Conservation (phyloP, 371 early-diverging fungal genomes). For the Lichtheimia ramosa region DNA sequence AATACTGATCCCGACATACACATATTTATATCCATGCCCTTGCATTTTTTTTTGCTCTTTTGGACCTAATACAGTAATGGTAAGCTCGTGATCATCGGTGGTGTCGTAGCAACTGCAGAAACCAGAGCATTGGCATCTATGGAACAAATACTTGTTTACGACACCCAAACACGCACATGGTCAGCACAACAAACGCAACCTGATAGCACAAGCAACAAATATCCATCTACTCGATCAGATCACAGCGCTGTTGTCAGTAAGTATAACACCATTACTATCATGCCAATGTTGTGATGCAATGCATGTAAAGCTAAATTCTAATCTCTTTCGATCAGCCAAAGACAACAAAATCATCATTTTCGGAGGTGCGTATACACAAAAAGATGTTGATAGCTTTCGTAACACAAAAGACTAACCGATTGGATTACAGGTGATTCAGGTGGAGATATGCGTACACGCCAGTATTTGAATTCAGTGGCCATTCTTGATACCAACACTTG, state of each 20-base stretch:
- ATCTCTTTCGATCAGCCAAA: slow-evolving; percentile 16
- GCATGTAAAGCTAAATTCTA: neutral
- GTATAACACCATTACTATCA: slow-evolving; percentile 7
- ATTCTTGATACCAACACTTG: slow-evolving; percentile 44
- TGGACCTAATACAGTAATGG: slow-evolving; percentile 27
- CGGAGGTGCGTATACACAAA: slow-evolving; percentile 33
- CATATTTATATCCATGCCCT: neutral
- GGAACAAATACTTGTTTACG: slow-evolving; percentile 21
- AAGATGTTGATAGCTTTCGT: neutral
- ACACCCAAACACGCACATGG: slow-evolving; percentile 29
- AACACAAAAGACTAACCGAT: neutral
- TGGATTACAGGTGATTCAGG: slow-evolving; percentile 27
- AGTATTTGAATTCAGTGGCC: slow-evolving; percentile 31
- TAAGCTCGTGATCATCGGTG: slow-evolving; percentile 41
- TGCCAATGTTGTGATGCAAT: neutral
- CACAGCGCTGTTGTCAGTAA: slow-evolving; percentile 42
- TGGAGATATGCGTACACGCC: slow-evolving; percentile 16
- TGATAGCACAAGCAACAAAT: neutral
- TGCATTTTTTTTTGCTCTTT: slow-evolving; percentile 13
- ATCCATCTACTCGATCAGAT: slow-evolving; percentile 24
- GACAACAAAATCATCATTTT: slow-evolving; percentile 41
- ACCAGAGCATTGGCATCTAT: slow-evolving; percentile 16
- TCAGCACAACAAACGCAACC: neutral
- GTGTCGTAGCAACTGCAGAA: slow-evolving; percentile 13
- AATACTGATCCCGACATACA: neutral